Evolutionary conservation across 2,329 filamentous ascomycete genomes (phyloP).

Genomic region (Neonectria hederae): DNA sequence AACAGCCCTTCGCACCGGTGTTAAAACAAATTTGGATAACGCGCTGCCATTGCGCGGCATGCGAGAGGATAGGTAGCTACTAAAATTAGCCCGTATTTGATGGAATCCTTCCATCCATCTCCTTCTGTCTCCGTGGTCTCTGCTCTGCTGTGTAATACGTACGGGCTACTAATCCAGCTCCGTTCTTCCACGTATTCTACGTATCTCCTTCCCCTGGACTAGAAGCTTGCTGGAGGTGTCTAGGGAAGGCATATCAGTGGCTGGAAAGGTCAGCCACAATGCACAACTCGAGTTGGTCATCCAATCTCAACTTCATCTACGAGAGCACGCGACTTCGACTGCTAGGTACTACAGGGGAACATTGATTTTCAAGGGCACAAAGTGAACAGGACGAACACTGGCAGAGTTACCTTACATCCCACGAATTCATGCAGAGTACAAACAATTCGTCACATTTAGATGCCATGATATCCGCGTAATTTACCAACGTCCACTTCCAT

Average conservation of each 20-base stretch:
- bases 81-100: not conserved
- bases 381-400: not conserved
- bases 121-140: not conserved
- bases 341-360: not conserved
- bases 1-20: conserved; percentile 12
- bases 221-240: conserved; percentile 1
- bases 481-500: conserved; percentile 5
- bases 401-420: not conserved
- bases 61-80: not conserved
- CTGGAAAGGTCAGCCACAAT: not conserved
- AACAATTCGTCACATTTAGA: not conserved
- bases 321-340: conserved; percentile 17
- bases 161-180: not conserved
- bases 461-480: not conserved
- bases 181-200: not conserved
- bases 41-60: conserved; percentile 21
- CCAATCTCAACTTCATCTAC: not conserved
- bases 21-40: conserved; percentile 5
- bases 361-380: conserved; percentile 4
- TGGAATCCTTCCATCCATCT: not conserved
- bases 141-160: not conserved
- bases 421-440: not conserved
- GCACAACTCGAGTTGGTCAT: not conserved
- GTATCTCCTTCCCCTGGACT: conserved; percentile 5
- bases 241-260: not conserved